Evolutionary conservation across 2,329 filamentous ascomycete species (phyloP), one percentile per base, ranked within the genome.

Genomic region (Diaporthe sp.): DNA sequence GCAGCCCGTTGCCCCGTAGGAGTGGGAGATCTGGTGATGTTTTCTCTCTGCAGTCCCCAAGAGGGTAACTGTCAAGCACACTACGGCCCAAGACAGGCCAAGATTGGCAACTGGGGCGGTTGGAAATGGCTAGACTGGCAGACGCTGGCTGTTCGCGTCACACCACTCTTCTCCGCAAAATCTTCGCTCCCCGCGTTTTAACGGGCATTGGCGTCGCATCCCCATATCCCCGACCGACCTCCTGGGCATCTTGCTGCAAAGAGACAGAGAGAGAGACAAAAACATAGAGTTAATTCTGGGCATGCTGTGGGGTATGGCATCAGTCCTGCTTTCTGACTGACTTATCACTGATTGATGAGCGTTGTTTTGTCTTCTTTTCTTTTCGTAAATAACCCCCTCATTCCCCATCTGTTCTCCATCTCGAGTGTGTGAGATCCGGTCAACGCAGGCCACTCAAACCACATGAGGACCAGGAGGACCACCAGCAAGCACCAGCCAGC

Each of bases 161-260:
- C 64, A 68, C 64, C 64, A 67, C 45, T 67, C 19, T 68, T 68
- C 64, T 68, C 64, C 64, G 64, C 64, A 68, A 54, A 68, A 68
- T 68, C 64, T 47, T 68, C 64, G 64, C 47, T 68, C 64, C 64
- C 64, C 64, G 64, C 64, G 64, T 67, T 67, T 52, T 28, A 67
- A 67, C 64, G 45, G 64, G 64, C 64, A 67, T 67, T 67, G 64
- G 64, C 64, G 64, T n/a, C 64, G 30, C 64, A 54, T 54, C 47
- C 47, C 64, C 47, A 54, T 68, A 19, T 68, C 33, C 42, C n/a
- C n/a, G n/a, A n/a, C n/a, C 30, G 22, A 19, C 6, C 3, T 25
- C 45, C 52, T 50, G 45, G 45, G 42, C 28, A 50, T 67, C 42
- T 67, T 33, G 28, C 60, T 33, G 28, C 60, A 45, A 25, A 7